These are phyloP conservation scores for Blastomyces gilchristii DNA, from an alignment of 2,329 filamentous ascomycete species.

Conservation along the genomic window DNA sequence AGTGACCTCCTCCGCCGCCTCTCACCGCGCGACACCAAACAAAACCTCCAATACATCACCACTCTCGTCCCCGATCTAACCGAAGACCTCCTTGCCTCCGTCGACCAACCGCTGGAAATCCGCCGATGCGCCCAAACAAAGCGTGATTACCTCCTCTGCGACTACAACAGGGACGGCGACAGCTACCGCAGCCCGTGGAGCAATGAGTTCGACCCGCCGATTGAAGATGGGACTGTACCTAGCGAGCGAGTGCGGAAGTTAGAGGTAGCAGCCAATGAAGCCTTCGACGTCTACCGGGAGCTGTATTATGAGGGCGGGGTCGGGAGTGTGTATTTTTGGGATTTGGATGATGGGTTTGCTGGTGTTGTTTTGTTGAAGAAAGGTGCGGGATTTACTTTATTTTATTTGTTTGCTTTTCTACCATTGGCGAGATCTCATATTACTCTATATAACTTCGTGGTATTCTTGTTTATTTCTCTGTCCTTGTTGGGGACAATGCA, in stretches of 20 bases:
- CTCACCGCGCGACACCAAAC: conserved; percentile 82
- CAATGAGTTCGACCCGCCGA: conserved; percentile 91
- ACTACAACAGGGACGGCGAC: conserved; percentile 99
- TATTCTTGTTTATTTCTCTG: not conserved
- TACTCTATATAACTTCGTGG: not conserved
- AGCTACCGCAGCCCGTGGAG: conserved; percentile 98
- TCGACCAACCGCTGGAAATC: conserved; percentile 86
- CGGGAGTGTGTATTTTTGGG: conserved; percentile 96
- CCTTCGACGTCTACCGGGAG: conserved; percentile 93
- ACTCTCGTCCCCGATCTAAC: conserved; percentile 80
- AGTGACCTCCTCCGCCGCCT: conserved; percentile 97
- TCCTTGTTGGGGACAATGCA: not conserved
- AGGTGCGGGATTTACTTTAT: conserved; percentile 37
- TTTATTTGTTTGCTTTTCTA: not conserved
- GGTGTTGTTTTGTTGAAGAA: conserved; percentile 96
- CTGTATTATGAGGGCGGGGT: conserved; percentile 89
- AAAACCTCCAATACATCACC: conserved; percentile 83
- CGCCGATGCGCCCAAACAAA: conserved; percentile 78
- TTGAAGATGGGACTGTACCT: conserved; percentile 78
- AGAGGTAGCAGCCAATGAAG: conserved; percentile 88
- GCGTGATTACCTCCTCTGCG: conserved; percentile 93
- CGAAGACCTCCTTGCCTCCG: conserved; percentile 93
- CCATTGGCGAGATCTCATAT: not conserved
- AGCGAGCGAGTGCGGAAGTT: conserved; percentile 86
- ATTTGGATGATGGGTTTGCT: conserved; percentile 93